phyloP scores from a whole-genome alignment of 305 asterid species.

The Lippia alba region DNA sequence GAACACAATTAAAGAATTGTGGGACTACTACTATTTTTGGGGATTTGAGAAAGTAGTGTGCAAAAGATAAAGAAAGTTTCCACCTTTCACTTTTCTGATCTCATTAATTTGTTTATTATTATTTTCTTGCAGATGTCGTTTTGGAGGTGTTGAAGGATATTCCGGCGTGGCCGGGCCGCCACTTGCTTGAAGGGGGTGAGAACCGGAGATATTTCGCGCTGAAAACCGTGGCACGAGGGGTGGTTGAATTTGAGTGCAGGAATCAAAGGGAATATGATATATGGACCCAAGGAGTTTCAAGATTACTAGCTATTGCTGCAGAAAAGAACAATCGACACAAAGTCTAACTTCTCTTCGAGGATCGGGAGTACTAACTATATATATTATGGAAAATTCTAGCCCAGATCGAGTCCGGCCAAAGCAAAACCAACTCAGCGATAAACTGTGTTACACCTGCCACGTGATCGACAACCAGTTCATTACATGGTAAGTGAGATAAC shows the following conservation, averaged over 20 bases:
- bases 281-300: slow-evolving; percentile 97
- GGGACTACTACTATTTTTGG: slow-evolving; percentile 64
- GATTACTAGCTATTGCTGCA: slow-evolving; percentile 73
- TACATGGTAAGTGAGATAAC: too few species aligned
- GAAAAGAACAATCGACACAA: slow-evolving; percentile 68
- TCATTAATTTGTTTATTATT: neutral
- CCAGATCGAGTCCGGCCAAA: neutral
- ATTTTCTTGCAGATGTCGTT: slow-evolving; percentile 62
- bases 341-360: slow-evolving; percentile 35
- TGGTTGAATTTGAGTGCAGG: slow-evolving; percentile 88
- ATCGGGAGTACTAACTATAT: neutral
- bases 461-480: neutral
- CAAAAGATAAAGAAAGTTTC: slow-evolving; percentile 25
- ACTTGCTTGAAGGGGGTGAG: slow-evolving; percentile 87
- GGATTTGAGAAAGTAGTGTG: slow-evolving; percentile 82
- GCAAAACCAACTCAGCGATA: neutral
- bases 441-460: neutral
- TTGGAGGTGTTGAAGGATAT: slow-evolving; percentile 76
- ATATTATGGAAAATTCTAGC: neutral
- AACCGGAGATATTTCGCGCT: slow-evolving; percentile 77
- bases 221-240: slow-evolving; percentile 76
- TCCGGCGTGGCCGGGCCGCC: slow-evolving; percentile 98
- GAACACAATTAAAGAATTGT: slow-evolving; percentile 52
- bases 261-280: slow-evolving; percentile 82
- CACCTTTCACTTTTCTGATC: slow-evolving; percentile 20